Evolutionary conservation across 2,329 filamentous ascomycete species (phyloP), one percentile per base, ranked within the genome.

Genomic region (Trichoderma atroviride): DNA sequence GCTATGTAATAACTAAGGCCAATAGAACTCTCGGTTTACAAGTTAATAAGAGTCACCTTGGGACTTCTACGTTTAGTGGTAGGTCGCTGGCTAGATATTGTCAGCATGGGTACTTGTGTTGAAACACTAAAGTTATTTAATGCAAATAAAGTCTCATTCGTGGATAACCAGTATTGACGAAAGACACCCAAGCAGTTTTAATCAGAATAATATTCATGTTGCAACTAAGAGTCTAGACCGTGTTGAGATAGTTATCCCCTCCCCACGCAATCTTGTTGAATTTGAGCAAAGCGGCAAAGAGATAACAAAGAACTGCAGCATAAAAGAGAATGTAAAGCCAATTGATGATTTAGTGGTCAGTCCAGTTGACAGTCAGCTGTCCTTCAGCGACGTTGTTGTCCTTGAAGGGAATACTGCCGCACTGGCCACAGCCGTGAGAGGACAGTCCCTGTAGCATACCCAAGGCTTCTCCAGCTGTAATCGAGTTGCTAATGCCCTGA

Each of bases 401-500:
- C 68, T 65, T 58, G 50, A 69, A 69, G 14, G 68, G 68, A 29
- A 69, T 66, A n/a, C 68, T 69, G 5, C 59, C 68, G 10, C 68
- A 69, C 40, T 69, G 68, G 19, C 61, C 61, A 19, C 68, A 69
- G 7, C 61, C 61, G 53, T 69, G 68, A 2, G 22, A 14, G 4
- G 33, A 29, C 11, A 69, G 52, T 16, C 60, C 68, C 37, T 69
- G 68, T 5, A 69, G 60, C 60, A 66, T 66, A 66, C 47, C 68
- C 22, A 69, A 19, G 53, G 68, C 68, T 19, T 69, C 47, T 13
- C 61, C 68, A 69, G 68, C 68, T 35, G 68, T 37, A 50, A 69
- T 69, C 10, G 47, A 27, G 6, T 69, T 52, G 35, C 33, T 66
- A 9, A 31, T 40, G 27, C 37, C 37, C 52, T 69, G 68, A 64